Conservation (phyloP, 2,329 filamentous ascomycete species). For the Huntiella abstrusa region DNA sequence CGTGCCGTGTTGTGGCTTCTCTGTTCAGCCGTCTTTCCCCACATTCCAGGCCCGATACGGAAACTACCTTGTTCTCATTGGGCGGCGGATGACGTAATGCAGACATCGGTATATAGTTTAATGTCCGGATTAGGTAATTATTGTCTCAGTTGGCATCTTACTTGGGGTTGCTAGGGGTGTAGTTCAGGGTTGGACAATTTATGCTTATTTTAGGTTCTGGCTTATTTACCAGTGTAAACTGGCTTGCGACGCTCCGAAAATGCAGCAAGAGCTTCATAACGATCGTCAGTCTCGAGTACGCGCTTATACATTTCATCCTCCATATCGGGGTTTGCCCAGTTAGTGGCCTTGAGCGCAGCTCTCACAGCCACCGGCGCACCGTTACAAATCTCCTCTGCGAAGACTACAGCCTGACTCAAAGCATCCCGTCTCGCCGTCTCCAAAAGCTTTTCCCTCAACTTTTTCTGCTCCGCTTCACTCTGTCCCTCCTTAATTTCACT, state of each 20-base stretch:
- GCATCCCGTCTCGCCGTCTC: slow-evolving; percentile 45
- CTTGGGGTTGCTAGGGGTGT: neutral
- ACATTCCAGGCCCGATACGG: neutral
- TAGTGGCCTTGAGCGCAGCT: slow-evolving; percentile 62
- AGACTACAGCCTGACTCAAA: slow-evolving; percentile 53
- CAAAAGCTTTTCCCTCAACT: slow-evolving; percentile 23
- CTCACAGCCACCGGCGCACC: slow-evolving; percentile 71
- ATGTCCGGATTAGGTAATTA: too few species aligned
- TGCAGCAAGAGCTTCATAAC: slow-evolving; percentile 70
- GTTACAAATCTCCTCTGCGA: slow-evolving; percentile 75
- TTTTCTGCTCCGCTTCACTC: neutral
- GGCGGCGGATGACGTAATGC: too few species aligned
- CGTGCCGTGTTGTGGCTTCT: slow-evolving; percentile 5
- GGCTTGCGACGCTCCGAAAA: slow-evolving; percentile 51
- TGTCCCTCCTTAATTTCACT: slow-evolving; percentile 19
- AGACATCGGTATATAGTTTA: too few species aligned
- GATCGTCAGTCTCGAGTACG: slow-evolving; percentile 68
- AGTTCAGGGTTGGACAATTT: neutral
- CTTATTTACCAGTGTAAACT: slow-evolving; percentile 34
- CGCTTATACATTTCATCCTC: slow-evolving; percentile 76
- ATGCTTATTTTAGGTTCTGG: neutral
- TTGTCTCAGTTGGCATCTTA: too few species aligned
- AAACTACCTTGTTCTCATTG: too few species aligned
- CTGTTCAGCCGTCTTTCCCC: neutral
- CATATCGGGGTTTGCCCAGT: slow-evolving; percentile 50